Evolutionary conservation across 148 eudicot species (phyloP), one percentile per base, ranked within the genome.

Genomic region (Beta vulgaris): DNA sequence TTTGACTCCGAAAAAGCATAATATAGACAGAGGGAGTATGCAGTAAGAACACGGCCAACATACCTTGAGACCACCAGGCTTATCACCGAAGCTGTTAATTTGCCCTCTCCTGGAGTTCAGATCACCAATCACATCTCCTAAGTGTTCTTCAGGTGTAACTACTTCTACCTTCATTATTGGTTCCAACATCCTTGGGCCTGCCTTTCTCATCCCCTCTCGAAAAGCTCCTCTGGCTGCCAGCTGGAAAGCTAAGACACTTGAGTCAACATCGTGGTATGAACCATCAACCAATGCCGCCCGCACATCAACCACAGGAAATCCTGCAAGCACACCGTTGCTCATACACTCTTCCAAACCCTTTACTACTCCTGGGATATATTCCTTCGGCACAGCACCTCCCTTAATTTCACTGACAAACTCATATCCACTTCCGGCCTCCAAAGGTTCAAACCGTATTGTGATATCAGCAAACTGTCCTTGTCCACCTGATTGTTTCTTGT

Each of bases 111-210:
- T 88, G 34, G 97, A 92, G 84, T 92, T 95, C 51, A 95, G 86
- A 84, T 95, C 97, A 81, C 99, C 99, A 77, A 95, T 95, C 46
- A 95, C 99, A 81, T 95, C 99, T 35, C 99, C 99, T 78, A 95
- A 81, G 80, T 95, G 97, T 65, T 95, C 97, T 59, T 95, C 97
- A 57, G 99, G 99, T 6, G 99, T 95, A 25, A 92, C 90, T 55
- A 95, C 99, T 74, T 95, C 97, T 10, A 95, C 97, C 79, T 65
- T 92, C 99, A 95, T 92, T n/a, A 95, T 88, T 7, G 99, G 97
- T 77, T 95, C 99, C 58, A 95, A 79, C 87, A 95, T 79, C 82
- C 74, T 86, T 16, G 97, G 97, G 58, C 81, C 89, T 0, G 97
- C 97, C 86, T 92, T 95, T 81, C 91, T 87, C 26, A 95, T 85